Evolutionary conservation across 2,329 filamentous ascomycete genomes (phyloP).

Genomic region (Chrysosporium queenslandicum): DNA sequence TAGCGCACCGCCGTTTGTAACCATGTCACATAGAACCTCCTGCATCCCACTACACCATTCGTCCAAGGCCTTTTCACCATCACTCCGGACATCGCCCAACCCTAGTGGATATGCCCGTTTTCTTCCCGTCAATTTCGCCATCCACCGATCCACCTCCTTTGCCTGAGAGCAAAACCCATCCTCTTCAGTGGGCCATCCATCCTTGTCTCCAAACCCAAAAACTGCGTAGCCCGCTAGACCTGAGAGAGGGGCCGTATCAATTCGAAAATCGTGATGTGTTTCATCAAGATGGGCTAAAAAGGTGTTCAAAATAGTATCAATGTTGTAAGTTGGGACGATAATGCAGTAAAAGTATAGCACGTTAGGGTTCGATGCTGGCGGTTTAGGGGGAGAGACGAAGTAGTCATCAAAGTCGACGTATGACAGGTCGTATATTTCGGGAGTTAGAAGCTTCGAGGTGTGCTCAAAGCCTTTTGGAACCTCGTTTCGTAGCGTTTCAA

Average conservation of each 20-base stretch:
- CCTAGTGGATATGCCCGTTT: conserved; percentile 85
- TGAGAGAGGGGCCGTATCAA: conserved; percentile 76
- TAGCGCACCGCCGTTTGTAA: conserved; percentile 41
- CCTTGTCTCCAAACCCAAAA: conserved; percentile 84
- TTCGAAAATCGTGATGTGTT: conserved; percentile 92
- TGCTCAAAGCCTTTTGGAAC: conserved; percentile 22
- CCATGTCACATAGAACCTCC: conserved; percentile 56
- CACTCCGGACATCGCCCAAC: conserved; percentile 73
- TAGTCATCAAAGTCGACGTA: conserved; percentile 89
- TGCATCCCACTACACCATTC: conserved; percentile 72
- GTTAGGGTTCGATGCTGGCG: conserved; percentile 35
- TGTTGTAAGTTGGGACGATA: conserved; percentile 84
- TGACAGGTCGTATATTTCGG: conserved; percentile 65
- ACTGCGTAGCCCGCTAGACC: conserved; percentile 76
- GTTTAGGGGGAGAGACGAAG: conserved; percentile 67
- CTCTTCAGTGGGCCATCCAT: conserved; percentile 83
- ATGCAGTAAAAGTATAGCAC: conserved; percentile 70
- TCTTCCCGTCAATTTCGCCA: conserved; percentile 82
- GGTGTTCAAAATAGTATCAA: conserved; percentile 80
- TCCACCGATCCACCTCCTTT: conserved; percentile 83
- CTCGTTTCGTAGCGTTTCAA: conserved; percentile 44
- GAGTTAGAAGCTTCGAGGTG: conserved; percentile 38
- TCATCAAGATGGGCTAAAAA: conserved; percentile 81
- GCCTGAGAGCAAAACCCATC: conserved; percentile 92
- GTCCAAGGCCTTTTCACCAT: conserved; percentile 54